Base-by-base conservation (phyloP, 2,329 filamentous ascomycete genomes). In the Phialophora chinensis region DNA sequence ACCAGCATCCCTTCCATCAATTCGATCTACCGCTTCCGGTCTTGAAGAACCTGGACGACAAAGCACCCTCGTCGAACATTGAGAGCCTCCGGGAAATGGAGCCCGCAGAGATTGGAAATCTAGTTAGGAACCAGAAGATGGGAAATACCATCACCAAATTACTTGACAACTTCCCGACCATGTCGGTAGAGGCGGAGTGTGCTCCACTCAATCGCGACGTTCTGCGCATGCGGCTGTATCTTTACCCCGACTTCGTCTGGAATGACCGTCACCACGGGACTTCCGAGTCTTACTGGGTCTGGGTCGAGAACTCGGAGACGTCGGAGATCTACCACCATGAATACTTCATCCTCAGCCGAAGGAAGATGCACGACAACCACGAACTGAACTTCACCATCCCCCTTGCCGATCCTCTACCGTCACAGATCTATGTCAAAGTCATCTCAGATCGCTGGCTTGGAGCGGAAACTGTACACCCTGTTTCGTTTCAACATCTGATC, bases 331-430 rank as follows among this genome's bases (percentile, higher is more conserved):
- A 97, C 74, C 95, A 99, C 74, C 92, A 98, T 71, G 95, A 99
- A 77, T 97, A 90, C 79, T 98, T 99, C 79, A 95, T 99, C 64
- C 84, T 99, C 5, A 96, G 88, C 68, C 86, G 93, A 69, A 91
- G 88, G 78, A 97, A 97, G 83, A 84, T 99, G 2, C 88, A 96
- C 72, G 93, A 98, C 76, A 91, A 95, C n/a, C 95, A 99, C 73
- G 95, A 99, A 79, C 86, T 99, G 56, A 97, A 95, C 79, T 99
- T 99, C 74, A 98, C 95, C 0, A 99, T 99, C 57, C 95, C 96
- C 0, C 82, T 99, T 0, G 91, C 93, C 0, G 95, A 99, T 75
- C 96, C 95, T 0, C 80, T 99, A 2, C 95, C 95, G 0, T 93
- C 91, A 31, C 95, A 99, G 77, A 97, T 99, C 52, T 99, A 99